A percentile compares a stretch with the other conserved stretches of the same genome.
phyloP scores from a whole-genome alignment of 306 rosid species.

The Psophocarpus tetragonolobus region DNA sequence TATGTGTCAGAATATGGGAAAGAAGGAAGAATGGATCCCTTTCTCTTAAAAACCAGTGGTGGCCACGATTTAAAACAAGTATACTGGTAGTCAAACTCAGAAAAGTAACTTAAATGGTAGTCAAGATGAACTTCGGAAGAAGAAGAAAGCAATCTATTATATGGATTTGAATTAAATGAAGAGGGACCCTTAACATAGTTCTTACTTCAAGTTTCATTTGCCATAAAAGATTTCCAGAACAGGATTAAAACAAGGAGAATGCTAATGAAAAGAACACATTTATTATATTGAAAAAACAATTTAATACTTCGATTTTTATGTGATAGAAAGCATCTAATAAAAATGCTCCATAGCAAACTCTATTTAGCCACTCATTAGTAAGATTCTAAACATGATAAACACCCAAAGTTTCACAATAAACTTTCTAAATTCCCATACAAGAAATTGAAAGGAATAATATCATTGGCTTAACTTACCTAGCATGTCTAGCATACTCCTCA shows the following conservation, averaged over 20 bases:
- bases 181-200: neutral
- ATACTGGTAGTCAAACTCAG: neutral
- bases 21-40: neutral
- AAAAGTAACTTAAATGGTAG: neutral
- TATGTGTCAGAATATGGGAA: neutral
- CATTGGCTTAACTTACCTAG: slow-evolving; percentile 65
- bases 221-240: neutral
- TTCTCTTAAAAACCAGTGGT: neutral
- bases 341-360: neutral
- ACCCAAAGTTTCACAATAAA: neutral
- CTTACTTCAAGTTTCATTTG: neutral
- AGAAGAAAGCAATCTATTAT: neutral
- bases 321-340: neutral
- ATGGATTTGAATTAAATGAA: neutral
- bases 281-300: neutral
- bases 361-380: neutral
- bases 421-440: neutral
- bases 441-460: neutral
- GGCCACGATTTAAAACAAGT: neutral
- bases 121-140: neutral
- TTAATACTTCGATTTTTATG: neutral
- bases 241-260: neutral
- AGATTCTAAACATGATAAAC: slow-evolving; percentile 1
- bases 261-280: neutral
- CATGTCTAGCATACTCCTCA: slow-evolving; percentile 97